Conservation (phyloP, 192 early-diverging fungal species). For the Backusella sp. region DNA sequence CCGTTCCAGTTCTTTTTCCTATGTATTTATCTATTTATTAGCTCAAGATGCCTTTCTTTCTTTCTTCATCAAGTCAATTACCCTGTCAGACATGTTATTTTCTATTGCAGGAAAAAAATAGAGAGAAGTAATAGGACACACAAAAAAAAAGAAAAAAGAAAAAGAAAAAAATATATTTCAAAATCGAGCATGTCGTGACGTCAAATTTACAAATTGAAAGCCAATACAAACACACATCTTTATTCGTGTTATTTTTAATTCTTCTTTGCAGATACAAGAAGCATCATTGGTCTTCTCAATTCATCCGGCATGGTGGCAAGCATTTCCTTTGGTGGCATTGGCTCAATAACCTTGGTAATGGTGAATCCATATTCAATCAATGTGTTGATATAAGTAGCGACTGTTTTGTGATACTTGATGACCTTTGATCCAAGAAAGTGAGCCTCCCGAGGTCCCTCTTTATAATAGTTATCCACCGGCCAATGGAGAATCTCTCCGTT, state of each 20-base stretch:
- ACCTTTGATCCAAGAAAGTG: constrained; percentile 8
- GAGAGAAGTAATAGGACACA: not conserved
- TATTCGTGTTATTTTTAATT: not conserved
- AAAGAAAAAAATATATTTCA: not conserved
- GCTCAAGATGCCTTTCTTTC: not conserved
- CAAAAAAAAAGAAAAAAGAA: not conserved
- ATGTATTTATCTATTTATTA: not conserved
- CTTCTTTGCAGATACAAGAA: constrained; percentile 16
- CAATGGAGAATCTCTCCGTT: not conserved
- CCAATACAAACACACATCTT: too few relatives aligned
- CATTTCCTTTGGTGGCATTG: not conserved
- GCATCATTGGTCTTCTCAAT: constrained; percentile 10
- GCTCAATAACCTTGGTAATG: constrained; percentile 13
- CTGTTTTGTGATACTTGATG: constrained; percentile 21
- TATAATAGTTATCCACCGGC: constrained; percentile 18
- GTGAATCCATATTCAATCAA: constrained; percentile 11
- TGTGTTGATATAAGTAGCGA: constrained; percentile 15
- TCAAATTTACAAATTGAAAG: not conserved
- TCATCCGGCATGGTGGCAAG: not conserved
- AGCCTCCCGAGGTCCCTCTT: not conserved
- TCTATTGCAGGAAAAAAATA: not conserved
- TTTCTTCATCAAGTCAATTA: not conserved
- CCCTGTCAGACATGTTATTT: not conserved
- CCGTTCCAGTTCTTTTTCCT: not conserved
- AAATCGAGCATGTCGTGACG: not conserved